Evolutionary conservation across 2,329 filamentous ascomycete species (phyloP), one percentile per base, ranked within the genome.

Genomic region (Penicillium italicum): DNA sequence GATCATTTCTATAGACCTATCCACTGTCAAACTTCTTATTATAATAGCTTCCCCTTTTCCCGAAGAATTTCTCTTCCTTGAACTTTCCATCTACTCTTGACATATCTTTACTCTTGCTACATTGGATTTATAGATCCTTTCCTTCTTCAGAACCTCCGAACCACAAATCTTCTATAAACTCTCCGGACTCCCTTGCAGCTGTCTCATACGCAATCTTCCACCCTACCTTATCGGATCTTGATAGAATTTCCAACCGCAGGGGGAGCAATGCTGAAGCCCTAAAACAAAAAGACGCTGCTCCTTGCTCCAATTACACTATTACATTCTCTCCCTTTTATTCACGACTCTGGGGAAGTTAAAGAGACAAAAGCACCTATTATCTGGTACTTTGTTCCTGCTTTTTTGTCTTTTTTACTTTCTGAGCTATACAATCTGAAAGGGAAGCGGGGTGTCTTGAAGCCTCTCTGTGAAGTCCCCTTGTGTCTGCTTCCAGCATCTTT

Each of bases 1-100:
- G 69, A 69, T 70, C 68, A 67, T 64, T 44, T 66, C 63, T 65
- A 65, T 65, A 64, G 62, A 66, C 60, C 63, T 68, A 69, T 69
- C 68, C 68, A 70, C 68, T 66, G 60, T 65, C 55, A 42, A 57
- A 63, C 53, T 58, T 58, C 60, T 49, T 56, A 58, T 58, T 66
- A 65, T 66, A 66, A 65, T 62, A 61, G 37, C 55, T 65, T 61
- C 59, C 61, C 62, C 61, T 66, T 68, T 66, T 64, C 67, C 54
- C 24, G 3, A 49, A 43, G 53, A 50, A 48, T 34, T 55, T 54
- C 41, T 59, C 34, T 30, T 26, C n/a, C 16, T 37, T 61, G 53
- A 55, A 58, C 57, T 51, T 36, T 44, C 55, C 51, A 55, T 43
- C 55, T 44, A 47, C 44, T 59, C 43, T 60, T 51, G 41, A 49